phyloP scores from a whole-genome alignment of 2,329 filamentous ascomycete species.

The Emergomyces pasteurianus region DNA sequence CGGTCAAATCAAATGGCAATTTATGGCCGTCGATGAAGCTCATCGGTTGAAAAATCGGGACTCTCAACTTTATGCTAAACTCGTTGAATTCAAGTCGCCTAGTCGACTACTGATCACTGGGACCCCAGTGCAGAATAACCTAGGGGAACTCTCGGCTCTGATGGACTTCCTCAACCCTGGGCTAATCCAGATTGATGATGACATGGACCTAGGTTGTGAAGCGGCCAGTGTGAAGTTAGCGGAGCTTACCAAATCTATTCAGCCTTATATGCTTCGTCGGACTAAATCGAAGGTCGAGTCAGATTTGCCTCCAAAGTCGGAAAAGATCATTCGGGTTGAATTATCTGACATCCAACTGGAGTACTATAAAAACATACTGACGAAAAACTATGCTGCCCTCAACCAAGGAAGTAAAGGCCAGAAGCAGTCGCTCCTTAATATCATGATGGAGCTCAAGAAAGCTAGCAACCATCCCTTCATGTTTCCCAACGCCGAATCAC shows the following conservation, averaged over 20 bases:
- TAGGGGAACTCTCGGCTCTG: constrained; percentile 81
- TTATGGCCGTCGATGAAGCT: constrained; percentile 89
- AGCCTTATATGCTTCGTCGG: constrained; percentile 86
- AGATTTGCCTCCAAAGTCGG: constrained; percentile 89
- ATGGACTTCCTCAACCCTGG: constrained; percentile 98
- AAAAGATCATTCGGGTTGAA: constrained; percentile 98
- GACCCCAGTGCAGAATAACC: constrained; percentile 93
- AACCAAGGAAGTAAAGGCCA: constrained; percentile 83
- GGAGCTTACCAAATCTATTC: constrained; percentile 72
- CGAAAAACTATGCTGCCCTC: constrained; percentile 86
- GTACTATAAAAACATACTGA: constrained; percentile 98
- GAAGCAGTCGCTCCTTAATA: constrained; percentile 90
- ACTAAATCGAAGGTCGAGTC: constrained; percentile 98
- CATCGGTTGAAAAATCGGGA: constrained; percentile 95
- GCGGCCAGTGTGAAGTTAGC: constrained; percentile 79
- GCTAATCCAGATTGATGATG: constrained; percentile 77
- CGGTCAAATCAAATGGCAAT: constrained; percentile 91
- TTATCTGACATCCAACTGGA: constrained; percentile 92
- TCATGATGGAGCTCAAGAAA: constrained; percentile 99
- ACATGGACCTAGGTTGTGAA: constrained; percentile 71
- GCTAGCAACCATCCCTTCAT: constrained; percentile 98
- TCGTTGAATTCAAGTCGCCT: constrained; percentile 76
- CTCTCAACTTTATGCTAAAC: constrained; percentile 77
- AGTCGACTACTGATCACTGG: constrained; percentile 90
- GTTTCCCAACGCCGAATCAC: constrained; percentile 88